These are phyloP conservation scores for Aspergillus sclerotioniger DNA, from an alignment of 495 filamentous ascomycete species.

Conservation along the genomic window DNA sequence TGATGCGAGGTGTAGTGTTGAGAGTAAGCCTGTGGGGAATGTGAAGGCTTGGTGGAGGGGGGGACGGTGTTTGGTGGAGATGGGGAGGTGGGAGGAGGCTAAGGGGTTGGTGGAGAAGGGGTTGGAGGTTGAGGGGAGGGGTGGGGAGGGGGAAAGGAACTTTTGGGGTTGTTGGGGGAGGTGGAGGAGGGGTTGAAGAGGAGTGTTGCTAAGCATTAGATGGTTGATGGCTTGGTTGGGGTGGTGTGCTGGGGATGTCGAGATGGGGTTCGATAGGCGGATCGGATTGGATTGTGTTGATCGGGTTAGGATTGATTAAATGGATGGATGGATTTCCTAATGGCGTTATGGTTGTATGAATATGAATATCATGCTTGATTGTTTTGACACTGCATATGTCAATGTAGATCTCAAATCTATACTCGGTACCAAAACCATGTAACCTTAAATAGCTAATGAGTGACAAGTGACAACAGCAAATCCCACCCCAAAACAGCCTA, in stretches of 20 bases:
- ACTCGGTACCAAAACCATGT: too few relatives aligned
- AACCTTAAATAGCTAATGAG: too few relatives aligned
- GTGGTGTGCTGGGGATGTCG: background rate
- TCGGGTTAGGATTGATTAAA: too few relatives aligned
- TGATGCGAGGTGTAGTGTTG: conserved; percentile 87
- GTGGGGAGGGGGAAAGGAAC: conserved; percentile 58
- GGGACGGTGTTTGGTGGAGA: conserved; percentile 81
- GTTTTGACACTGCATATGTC: background rate
- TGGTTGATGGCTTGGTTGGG: background rate
- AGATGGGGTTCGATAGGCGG: too few relatives aligned
- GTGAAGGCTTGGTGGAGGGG: conserved; percentile 92
- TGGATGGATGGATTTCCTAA: background rate
- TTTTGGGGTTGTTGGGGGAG: conserved; percentile 67
- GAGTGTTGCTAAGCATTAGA: background rate
- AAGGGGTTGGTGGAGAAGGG: conserved; percentile 66
- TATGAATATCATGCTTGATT: background rate
- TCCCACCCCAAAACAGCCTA: too few relatives aligned
- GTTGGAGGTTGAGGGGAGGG: conserved; percentile 80
- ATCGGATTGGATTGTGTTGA: too few relatives aligned
- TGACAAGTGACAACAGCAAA: too few relatives aligned
- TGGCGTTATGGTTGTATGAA: background rate
- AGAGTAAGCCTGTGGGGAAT: conserved; percentile 81
- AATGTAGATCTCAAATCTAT: too few relatives aligned
- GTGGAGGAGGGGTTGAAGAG: conserved; percentile 51
- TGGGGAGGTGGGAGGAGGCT: conserved; percentile 84